Evolutionary conservation across 352 stramenopile species (phyloP).

Genomic region (Phytophthora sp.): DNA sequence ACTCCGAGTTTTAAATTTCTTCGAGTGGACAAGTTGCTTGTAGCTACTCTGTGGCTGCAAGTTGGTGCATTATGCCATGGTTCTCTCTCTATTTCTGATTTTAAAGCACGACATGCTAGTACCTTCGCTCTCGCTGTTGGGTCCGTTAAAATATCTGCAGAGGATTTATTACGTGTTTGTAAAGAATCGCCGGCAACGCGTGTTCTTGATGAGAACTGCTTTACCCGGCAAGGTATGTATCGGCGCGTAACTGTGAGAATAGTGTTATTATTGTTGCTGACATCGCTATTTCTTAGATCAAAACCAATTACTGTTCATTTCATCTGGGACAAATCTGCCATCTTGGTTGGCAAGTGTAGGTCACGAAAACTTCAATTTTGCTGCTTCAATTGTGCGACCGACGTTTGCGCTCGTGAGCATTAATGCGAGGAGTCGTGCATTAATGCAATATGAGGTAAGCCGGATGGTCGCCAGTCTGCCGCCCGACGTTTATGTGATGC

Average conservation of each 20-base stretch:
- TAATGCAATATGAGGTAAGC: slow-evolving; percentile 36
- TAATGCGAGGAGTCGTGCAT: slow-evolving; percentile 18
- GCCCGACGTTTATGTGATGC: slow-evolving; percentile 50
- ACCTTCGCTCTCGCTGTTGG: slow-evolving; percentile 21
- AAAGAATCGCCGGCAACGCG: not conserved
- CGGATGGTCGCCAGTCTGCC: slow-evolving; percentile 36
- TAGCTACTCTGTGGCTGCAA: slow-evolving; percentile 37
- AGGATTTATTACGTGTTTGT: slow-evolving; percentile 11
- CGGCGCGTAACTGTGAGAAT: too few relatives aligned
- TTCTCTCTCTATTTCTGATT: not conserved
- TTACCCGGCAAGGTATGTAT: slow-evolving; percentile 25
- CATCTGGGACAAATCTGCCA: slow-evolving; percentile 43
- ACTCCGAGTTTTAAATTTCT: slow-evolving; percentile 30
- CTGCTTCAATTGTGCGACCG: slow-evolving; percentile 32
- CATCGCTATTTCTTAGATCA: slow-evolving; percentile 5
- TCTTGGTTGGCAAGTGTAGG: slow-evolving; percentile 18
- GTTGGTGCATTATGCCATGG: slow-evolving; percentile 12
- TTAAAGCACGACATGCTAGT: not conserved
- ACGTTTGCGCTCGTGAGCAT: slow-evolving; percentile 44
- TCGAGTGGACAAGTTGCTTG: slow-evolving; percentile 22
- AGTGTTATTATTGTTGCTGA: slow-evolving; percentile 2
- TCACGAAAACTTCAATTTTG: not conserved
- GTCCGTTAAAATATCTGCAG: slow-evolving; percentile 22
- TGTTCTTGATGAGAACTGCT: too few relatives aligned
- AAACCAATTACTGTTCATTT: slow-evolving; percentile 50